Conservation (phyloP, 345 rosid genomes). For the Toxicodendron radicans region DNA sequence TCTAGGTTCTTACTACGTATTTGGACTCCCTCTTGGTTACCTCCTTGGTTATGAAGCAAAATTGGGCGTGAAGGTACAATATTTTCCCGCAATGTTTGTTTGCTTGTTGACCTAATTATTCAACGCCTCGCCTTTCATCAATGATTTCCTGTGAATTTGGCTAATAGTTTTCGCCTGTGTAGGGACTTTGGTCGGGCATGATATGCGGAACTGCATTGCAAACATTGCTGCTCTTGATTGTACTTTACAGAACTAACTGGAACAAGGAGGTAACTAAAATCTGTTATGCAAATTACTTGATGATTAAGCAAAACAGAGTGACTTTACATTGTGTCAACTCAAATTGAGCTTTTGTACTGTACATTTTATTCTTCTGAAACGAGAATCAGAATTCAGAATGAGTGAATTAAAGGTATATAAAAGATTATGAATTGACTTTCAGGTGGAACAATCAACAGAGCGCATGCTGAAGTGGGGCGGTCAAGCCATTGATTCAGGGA, state of each 20-base stretch:
- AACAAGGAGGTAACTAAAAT: slow-evolving; percentile 58
- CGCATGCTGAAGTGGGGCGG: slow-evolving; percentile 76
- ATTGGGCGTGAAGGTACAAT: slow-evolving; percentile 59
- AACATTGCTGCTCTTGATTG: slow-evolving; percentile 51
- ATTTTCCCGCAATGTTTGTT: not conserved
- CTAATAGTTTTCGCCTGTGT: not conserved
- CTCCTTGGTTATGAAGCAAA: slow-evolving; percentile 66
- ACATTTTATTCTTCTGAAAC: too few relatives aligned
- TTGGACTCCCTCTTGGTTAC: slow-evolving; percentile 77
- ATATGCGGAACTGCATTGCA: slow-evolving; percentile 72
- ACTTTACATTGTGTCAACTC: too few relatives aligned
- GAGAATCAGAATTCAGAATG: too few relatives aligned
- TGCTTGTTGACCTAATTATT: not conserved
- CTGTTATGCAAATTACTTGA: not conserved
- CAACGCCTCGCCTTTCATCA: too few relatives aligned
- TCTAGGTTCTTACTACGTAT: slow-evolving; percentile 64
- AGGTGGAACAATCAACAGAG: slow-evolving; percentile 68
- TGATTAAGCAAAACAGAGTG: too few relatives aligned
- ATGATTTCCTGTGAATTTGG: not conserved
- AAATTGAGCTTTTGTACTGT: too few relatives aligned
- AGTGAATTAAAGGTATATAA: too few relatives aligned
- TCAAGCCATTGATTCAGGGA: slow-evolving; percentile 17
- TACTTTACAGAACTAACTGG: slow-evolving; percentile 74
- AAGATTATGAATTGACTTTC: slow-evolving; percentile 11
- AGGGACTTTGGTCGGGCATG: slow-evolving; percentile 93